Evolutionary conservation across 495 filamentous ascomycete genomes (phyloP).

Genomic region (Aspergillus coremiiformis): DNA sequence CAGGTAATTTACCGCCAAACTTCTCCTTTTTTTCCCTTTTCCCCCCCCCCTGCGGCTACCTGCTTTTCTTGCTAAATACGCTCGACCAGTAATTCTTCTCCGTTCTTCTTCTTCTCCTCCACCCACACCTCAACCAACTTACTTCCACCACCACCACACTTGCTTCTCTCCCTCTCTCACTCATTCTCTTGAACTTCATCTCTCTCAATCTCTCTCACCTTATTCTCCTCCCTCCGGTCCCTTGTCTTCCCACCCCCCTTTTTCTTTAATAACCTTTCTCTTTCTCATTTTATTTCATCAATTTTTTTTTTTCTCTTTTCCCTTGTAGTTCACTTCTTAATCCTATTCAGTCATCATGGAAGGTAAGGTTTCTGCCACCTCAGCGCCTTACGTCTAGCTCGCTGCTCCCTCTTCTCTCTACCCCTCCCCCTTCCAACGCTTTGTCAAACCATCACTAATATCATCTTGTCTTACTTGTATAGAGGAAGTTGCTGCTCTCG

Average conservation of each 20-base stretch:
- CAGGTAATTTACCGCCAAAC: constrained; percentile 9
- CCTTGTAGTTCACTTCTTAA: constrained; percentile 30
- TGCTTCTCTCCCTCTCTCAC: constrained; percentile 20
- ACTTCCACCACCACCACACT: constrained; percentile 22
- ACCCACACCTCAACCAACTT: constrained; percentile 20
- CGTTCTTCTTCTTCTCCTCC: constrained; percentile 25
- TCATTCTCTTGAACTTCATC: neutral
- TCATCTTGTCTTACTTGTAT: constrained; percentile 31
- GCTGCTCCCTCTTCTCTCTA: constrained; percentile 9
- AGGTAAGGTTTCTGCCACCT: constrained; percentile 54
- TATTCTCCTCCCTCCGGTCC: constrained; percentile 6
- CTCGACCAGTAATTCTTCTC: constrained; percentile 1
- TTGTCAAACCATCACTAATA: constrained; percentile 43
- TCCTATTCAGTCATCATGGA: constrained; percentile 59
- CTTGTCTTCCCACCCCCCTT: neutral
- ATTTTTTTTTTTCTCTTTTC: constrained; percentile 28
- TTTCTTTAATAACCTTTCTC: neutral
- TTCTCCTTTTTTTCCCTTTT: constrained; percentile 15
- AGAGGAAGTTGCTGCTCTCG: constrained; percentile 99
- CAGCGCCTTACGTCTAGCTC: constrained; percentile 26
- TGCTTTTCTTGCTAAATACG: neutral
- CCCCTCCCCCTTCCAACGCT: constrained; percentile 12
- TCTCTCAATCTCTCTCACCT: constrained; percentile 22
- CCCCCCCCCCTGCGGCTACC: constrained; percentile 9
- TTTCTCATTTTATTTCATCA: constrained; percentile 8